Percentiles rank a stretch among this genome's conserved stretches.
Evolutionary conservation across 495 filamentous ascomycete species (phyloP).

Genomic region (Xanthoparmelia taractica): DNA sequence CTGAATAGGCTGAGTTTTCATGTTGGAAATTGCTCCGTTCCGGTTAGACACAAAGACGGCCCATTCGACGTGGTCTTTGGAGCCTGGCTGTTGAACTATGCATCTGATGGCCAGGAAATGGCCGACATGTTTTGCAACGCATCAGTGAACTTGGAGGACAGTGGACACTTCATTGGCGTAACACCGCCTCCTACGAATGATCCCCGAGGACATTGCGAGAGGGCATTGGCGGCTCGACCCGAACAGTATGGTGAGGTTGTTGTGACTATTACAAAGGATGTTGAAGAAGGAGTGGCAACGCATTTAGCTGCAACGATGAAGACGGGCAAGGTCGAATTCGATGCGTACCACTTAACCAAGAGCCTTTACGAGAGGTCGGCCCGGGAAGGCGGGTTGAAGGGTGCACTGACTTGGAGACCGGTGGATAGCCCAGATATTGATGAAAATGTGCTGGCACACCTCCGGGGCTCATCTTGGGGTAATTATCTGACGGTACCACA

Average conservation of each 20-base stretch:
- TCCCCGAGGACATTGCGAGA: neutral
- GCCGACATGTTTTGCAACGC: conserved; percentile 30
- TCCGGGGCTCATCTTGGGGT: neutral
- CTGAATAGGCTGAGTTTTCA: conserved; percentile 14
- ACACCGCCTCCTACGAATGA: conserved; percentile 19
- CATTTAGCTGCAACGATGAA: conserved; percentile 7
- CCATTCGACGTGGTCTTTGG: conserved; percentile 33
- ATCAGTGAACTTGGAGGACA: conserved; percentile 28
- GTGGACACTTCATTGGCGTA: conserved; percentile 29
- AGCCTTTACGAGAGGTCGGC: neutral
- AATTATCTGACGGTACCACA: neutral
- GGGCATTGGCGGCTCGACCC: neutral
- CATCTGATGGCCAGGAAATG: conserved; percentile 25
- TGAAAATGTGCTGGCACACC: neutral
- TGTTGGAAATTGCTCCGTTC: conserved; percentile 22
- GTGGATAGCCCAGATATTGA: neutral
- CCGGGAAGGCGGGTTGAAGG: neutral
- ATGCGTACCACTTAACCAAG: conserved; percentile 12
- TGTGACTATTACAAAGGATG: neutral
- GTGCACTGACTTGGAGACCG: neutral
- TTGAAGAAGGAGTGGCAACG: conserved; percentile 16
- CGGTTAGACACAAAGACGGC: conserved; percentile 16
- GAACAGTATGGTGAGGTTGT: neutral
- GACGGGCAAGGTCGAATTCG: conserved; percentile 12
- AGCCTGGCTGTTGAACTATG: conserved; percentile 37